Base-by-base conservation (phyloP, 2,329 filamentous ascomycete species). In the Penicillium verrucosum region DNA sequence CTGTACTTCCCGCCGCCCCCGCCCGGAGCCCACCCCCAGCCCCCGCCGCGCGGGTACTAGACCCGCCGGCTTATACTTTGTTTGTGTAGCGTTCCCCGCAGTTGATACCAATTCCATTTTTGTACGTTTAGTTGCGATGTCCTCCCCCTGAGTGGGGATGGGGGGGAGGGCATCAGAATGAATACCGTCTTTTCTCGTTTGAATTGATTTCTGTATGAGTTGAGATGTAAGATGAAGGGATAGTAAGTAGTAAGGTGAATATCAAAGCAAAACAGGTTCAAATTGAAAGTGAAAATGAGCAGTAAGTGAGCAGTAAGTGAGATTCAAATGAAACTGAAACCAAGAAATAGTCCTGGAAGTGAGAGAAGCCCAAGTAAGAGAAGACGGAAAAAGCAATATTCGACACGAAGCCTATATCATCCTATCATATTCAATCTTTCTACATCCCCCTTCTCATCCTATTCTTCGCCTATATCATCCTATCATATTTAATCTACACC, bases 1-100 rank as follows among this genome's bases (percentile, higher is more conserved):
- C 18, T 63, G 41, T 63, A 61, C 51, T 63, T 51, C n/a, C 57
- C 56, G 48, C 49, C 60, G 16, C 60, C 60, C 40, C 25, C 57
- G 48, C 55, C 53, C 32, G 41, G 54, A 30, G 42, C 60, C 23
- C 40, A 55, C 57, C 55, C 56, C n/a, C 58, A 47, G 6, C 49
- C 52, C 14, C 53, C 56, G 18, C 47, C 57, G 42, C 58, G 62
- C 40, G 58, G 60, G 41, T 63, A 60, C 27, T 62, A 54, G 52
- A 51, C 49, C 49, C 38, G 49, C 38, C 38, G 38, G 29, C 30
- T 30, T 54, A 34, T 43, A 34, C 49, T 30, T 45, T 51, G 38
- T 50, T 54, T 54, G 23, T 43, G 52, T 49, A 54, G 52, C 52
- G 52, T 43, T 50, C 40, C 38, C 40, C 50, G 38, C 38, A 49